These are phyloP conservation scores for Claviceps digitariae DNA, from an alignment of 2,329 filamentous ascomycete species.

Conservation along the genomic window DNA sequence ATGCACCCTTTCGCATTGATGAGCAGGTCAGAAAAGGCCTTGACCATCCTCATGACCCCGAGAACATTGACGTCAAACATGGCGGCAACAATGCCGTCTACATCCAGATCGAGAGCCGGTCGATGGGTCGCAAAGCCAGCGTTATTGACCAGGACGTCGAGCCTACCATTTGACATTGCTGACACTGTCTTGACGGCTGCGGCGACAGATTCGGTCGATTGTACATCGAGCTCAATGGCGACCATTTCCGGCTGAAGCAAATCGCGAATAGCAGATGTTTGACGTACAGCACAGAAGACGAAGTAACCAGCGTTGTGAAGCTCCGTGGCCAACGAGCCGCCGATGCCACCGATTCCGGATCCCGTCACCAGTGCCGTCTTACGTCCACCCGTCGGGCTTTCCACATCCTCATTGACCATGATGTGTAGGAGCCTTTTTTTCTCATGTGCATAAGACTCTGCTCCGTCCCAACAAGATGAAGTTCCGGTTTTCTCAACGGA, in stretches of 20 bases:
- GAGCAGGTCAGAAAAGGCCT: constrained; percentile 10
- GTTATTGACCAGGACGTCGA: constrained; percentile 14
- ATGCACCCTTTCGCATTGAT: constrained; percentile 12
- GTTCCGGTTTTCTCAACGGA: too few species aligned
- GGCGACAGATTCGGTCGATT: constrained; percentile 13
- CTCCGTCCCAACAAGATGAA: too few species aligned
- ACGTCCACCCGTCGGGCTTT: not conserved
- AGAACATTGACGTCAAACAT: constrained; percentile 31
- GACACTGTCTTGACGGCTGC: constrained; percentile 9
- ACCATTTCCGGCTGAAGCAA: constrained; percentile 12
- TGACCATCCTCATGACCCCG: constrained; percentile 15
- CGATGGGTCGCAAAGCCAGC: constrained; percentile 10
- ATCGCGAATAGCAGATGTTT: constrained; percentile 11
- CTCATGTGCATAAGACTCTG: too few species aligned
- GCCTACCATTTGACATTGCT: constrained; percentile 7
- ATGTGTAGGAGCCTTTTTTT: too few species aligned
- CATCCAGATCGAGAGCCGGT: constrained; percentile 17
- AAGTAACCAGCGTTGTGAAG: constrained; percentile 14
- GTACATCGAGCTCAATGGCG: constrained; percentile 21
- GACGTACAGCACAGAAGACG: constrained; percentile 21
- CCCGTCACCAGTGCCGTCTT: constrained; percentile 4
- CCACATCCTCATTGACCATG: not conserved
- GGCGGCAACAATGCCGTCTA: constrained; percentile 16
- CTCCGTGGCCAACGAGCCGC: constrained; percentile 12
- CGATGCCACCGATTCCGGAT: constrained; percentile 13